Base-by-base conservation (phyloP, 2,329 filamentous ascomycete species). In the Mycosphaerella sp. region DNA sequence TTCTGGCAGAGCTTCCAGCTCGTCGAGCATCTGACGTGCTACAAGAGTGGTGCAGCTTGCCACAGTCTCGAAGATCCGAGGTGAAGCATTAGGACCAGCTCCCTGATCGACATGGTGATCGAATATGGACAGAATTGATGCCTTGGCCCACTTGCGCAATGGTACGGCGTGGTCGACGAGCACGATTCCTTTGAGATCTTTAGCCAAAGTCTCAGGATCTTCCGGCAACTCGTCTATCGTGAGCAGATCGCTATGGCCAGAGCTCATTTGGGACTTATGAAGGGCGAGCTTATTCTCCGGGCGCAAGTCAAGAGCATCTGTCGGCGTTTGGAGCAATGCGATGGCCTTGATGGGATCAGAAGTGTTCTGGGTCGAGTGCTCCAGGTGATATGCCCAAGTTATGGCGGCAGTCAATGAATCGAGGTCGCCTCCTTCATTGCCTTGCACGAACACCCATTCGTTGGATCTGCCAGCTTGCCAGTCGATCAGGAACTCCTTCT, bases 221-320 rank as follows among this genome's bases (percentile, higher is more conserved):
- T 74, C 72, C 10, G 73, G 73, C 3, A 75, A 64, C 59, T 75
- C 73, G 53, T 75, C 70, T n/a, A 72, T 66, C 6, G 72, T 75
- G 34, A 75, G 63, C 1, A 75, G 59, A 53, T 75, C 73, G 41
- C 71, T 69, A 50, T 75, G 73, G 0, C 70, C 71, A 3, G 66
- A 64, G 37, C 70, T 74, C 73, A 75, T 75, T 57, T 69, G 65
- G 6, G 72, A 71, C 44, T 73, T 73, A 42, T 67, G 61, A 52
- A 75, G 60, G 6, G 73, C 73, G 12, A 74, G 47, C 57, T 73
- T 70, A 56, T 75, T 75, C 64, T 75, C 73, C 1, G 73, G 73
- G 3, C 73, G 64, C n/a, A 75, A 62, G 49, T 75, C 73, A 17
- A 75, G 62, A 1, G 71, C 72, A 56, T 75, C 71, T 0, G 68